phyloP scores from a whole-genome alignment of 2,329 filamentous ascomycete species.

The Magnaporthiopsis rhizophila region DNA sequence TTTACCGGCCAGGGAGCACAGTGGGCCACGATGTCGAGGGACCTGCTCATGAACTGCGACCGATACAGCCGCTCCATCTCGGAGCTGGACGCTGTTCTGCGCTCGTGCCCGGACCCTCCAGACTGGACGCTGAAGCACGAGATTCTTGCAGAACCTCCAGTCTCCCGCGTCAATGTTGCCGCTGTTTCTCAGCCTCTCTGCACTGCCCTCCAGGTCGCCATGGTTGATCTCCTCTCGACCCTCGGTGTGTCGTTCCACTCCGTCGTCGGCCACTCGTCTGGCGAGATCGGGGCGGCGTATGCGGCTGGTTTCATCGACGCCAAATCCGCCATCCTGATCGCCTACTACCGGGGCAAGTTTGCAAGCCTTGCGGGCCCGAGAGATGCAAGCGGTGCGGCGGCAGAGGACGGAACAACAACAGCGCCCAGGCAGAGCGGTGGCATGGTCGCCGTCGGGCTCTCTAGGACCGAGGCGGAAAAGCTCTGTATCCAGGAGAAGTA shows the following conservation, averaged over 20 bases:
- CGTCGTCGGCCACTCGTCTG: slow-evolving; percentile 33
- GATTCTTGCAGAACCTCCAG: slow-evolving; percentile 20
- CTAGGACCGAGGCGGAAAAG: slow-evolving; percentile 17
- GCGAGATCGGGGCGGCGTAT: slow-evolving; percentile 37
- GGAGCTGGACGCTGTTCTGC: slow-evolving; percentile 23
- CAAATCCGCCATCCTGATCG: slow-evolving; percentile 29
- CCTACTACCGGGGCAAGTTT: slow-evolving; percentile 31
- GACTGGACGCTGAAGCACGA: slow-evolving; percentile 26
- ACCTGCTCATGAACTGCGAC: slow-evolving; percentile 19
- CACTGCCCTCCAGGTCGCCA: slow-evolving; percentile 44
- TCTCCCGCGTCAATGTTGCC: slow-evolving; percentile 26
- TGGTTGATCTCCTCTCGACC: slow-evolving; percentile 20
- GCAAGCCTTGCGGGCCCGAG: slow-evolving; percentile 18
- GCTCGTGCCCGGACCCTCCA: slow-evolving; percentile 16
- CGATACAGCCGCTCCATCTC: slow-evolving; percentile 26
- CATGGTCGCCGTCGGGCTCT: slow-evolving; percentile 28
- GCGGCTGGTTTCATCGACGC: slow-evolving; percentile 27
- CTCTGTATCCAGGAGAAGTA: slow-evolving; percentile 18
- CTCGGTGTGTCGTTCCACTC: slow-evolving; percentile 20
- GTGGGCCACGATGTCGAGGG: slow-evolving; percentile 32
- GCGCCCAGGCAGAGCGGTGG: slow-evolving; percentile 15
- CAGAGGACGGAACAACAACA: neutral
- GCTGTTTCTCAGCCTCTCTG: slow-evolving; percentile 42
- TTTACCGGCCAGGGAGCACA: slow-evolving; percentile 40
- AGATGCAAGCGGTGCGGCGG: neutral